Evolutionary conservation across 1,139 yeast species (phyloP).

Genomic region (Yamadazyma buinensis): DNA sequence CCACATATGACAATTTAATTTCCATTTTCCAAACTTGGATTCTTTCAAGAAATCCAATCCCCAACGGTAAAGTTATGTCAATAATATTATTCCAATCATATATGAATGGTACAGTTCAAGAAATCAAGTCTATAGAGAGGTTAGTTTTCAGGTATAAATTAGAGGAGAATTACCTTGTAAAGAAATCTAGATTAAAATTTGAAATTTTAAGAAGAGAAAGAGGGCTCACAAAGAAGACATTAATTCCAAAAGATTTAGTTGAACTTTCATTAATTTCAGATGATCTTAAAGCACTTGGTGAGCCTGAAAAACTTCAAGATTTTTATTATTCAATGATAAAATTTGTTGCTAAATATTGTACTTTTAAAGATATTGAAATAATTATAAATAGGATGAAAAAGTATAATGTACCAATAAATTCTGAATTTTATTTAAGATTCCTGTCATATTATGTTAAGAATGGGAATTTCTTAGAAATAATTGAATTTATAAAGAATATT

Average conservation of each 20-base stretch:
- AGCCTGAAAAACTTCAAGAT: slow-evolving; percentile 8
- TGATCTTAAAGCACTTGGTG: slow-evolving; percentile 9
- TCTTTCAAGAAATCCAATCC: slow-evolving; percentile 18
- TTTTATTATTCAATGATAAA: slow-evolving; percentile 14
- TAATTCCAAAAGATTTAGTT: slow-evolving; percentile 23
- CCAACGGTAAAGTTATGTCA: slow-evolving; percentile 27
- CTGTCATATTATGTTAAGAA: slow-evolving; percentile 21
- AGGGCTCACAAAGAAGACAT: slow-evolving; percentile 21
- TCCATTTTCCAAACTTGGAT: slow-evolving; percentile 29
- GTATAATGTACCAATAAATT: slow-evolving; percentile 17
- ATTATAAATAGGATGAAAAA: slow-evolving; percentile 22
- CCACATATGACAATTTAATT: slow-evolving; percentile 30
- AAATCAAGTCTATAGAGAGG: slow-evolving; percentile 21
- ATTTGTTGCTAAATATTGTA: slow-evolving; percentile 15
- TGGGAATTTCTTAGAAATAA: slow-evolving; percentile 25
- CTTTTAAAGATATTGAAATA: slow-evolving; percentile 22
- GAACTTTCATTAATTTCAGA: slow-evolving; percentile 19
- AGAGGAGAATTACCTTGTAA: slow-evolving; percentile 21
- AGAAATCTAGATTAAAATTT: slow-evolving; percentile 22
- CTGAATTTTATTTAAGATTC: slow-evolving; percentile 19
- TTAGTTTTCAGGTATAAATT: slow-evolving; percentile 19
- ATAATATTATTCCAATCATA: slow-evolving; percentile 27
- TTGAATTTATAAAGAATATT: slow-evolving; percentile 21
- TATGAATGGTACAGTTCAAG: slow-evolving; percentile 27
- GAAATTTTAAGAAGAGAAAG: slow-evolving; percentile 25